Evolutionary conservation across 2,329 filamentous ascomycete species (phyloP).

Genomic region (Periconia sp.): DNA sequence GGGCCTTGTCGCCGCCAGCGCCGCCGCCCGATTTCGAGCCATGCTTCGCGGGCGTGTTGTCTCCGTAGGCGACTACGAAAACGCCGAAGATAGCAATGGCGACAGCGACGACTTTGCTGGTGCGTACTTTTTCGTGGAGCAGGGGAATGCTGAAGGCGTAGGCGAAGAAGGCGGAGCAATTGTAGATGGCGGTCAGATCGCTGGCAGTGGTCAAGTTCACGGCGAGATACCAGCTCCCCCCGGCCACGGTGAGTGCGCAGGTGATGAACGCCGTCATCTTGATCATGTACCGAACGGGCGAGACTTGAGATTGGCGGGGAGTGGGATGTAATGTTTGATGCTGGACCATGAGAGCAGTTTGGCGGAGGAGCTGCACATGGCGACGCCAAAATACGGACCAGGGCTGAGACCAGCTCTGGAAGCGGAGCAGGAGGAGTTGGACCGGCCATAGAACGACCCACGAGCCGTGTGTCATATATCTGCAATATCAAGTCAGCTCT

Average conservation of each 20-base stretch:
- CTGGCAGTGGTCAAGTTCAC: conserved; percentile 91
- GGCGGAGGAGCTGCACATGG: conserved; percentile 64
- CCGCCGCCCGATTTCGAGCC: conserved; percentile 59
- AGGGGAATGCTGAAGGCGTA: conserved; percentile 95
- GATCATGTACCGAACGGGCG: conserved; percentile 72
- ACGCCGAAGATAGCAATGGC: conserved; percentile 85
- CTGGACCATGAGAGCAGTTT: conserved; percentile 83
- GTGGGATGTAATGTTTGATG: conserved; percentile 71
- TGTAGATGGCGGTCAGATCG: conserved; percentile 97
- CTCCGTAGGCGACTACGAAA: conserved; percentile 92
- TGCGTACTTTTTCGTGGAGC: conserved; percentile 77
- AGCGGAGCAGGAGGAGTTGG: conserved; percentile 76
- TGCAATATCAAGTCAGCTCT: conserved; percentile 27
- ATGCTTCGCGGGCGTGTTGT: conserved; percentile 58
- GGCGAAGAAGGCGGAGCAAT: conserved; percentile 97
- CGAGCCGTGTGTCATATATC: conserved; percentile 88
- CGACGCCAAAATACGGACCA: conserved; percentile 86
- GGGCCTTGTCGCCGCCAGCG: conserved; percentile 51
- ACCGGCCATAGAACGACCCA: conserved; percentile 88
- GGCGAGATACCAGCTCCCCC: conserved; percentile 92
- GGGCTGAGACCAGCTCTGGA: conserved; percentile 75
- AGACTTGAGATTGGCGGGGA: conserved; percentile 46
- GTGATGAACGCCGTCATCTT: conserved; percentile 81
- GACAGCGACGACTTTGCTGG: conserved; percentile 86
- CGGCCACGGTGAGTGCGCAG: conserved; percentile 82